Evolutionary conservation across 495 filamentous ascomycete species (phyloP).

Genomic region (Neurospora sp.): DNA sequence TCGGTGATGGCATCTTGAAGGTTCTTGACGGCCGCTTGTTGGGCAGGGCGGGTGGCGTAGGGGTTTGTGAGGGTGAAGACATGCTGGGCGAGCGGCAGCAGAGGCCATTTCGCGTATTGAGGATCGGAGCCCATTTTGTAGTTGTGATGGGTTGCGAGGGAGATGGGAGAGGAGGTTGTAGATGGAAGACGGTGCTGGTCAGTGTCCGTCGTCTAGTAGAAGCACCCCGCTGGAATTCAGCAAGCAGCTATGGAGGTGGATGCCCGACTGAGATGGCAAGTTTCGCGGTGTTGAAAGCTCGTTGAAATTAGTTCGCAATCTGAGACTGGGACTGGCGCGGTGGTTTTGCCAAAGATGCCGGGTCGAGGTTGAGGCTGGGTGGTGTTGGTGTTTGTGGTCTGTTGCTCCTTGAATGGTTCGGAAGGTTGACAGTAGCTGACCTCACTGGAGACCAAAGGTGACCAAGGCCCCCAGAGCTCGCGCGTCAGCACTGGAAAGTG

Average conservation of each 20-base stretch:
- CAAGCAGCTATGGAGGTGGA: not conserved
- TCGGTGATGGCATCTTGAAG: slow-evolving; percentile 89
- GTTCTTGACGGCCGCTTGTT: slow-evolving; percentile 66
- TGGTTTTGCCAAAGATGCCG: not conserved
- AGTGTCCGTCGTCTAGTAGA: not conserved
- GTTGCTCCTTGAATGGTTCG: not conserved
- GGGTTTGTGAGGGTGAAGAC: slow-evolving; percentile 96
- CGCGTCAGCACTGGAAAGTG: not conserved
- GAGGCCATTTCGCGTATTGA: slow-evolving; percentile 89
- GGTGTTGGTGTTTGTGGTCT: not conserved
- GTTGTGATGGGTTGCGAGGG: slow-evolving; percentile 2
- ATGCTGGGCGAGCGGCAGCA: slow-evolving; percentile 86
- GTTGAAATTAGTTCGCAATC: not conserved
- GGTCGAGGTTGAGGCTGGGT: not conserved
- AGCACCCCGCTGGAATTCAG: not conserved
- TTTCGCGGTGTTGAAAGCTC: not conserved
- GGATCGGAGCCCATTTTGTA: slow-evolving; percentile 83
- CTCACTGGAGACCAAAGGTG: not conserved
- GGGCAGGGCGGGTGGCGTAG: slow-evolving; percentile 53
- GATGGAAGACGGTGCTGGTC: not conserved
- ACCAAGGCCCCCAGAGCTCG: not conserved
- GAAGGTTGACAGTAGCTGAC: not conserved
- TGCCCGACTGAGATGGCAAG: not conserved
- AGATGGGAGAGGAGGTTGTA: not conserved
- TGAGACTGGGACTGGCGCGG: not conserved